Evolutionary conservation across 176 grass and related monocot genomes (phyloP).

Genomic region (Oryza brachyantha): DNA sequence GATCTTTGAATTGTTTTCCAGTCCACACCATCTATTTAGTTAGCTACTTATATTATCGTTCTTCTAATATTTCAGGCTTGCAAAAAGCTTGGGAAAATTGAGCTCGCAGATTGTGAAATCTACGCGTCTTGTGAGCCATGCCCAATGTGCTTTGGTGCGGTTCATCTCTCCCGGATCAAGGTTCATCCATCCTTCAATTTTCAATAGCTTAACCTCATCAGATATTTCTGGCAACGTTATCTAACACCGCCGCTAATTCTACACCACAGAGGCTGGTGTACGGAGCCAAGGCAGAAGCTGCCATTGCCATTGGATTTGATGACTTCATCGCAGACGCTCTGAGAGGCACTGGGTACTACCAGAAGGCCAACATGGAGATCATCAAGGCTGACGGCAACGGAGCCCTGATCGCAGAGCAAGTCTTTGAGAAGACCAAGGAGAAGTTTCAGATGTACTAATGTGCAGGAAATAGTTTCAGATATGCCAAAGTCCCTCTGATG

Average conservation of each 20-base stretch:
- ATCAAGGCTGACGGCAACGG: conserved; percentile 71
- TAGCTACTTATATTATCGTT: neutral
- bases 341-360: conserved; percentile 71
- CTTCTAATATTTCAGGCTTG: conserved; percentile 52
- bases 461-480: neutral
- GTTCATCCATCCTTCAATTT: conserved; percentile 19
- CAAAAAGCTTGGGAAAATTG: conserved; percentile 77
- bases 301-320: conserved; percentile 77
- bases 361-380: conserved; percentile 74
- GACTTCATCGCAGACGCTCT: conserved; percentile 84
- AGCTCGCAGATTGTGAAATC: conserved; percentile 82
- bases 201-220: neutral
- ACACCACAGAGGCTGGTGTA: conserved; percentile 66
- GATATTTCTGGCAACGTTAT: neutral
- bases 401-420: conserved; percentile 67
- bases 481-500: conserved; percentile 13
- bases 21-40: too few relatives aligned
- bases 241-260: neutral
- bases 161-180: conserved; percentile 80
- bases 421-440: conserved; percentile 79
- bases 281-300: conserved; percentile 82
- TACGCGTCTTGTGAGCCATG: conserved; percentile 85
- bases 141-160: conserved; percentile 77
- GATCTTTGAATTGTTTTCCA: neutral
- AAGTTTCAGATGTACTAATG: conserved; percentile 75